Evolutionary conservation across 441 rosid genomes (phyloP), one percentile per base, ranked within the genome.

Genomic region (Hura crepitans): DNA sequence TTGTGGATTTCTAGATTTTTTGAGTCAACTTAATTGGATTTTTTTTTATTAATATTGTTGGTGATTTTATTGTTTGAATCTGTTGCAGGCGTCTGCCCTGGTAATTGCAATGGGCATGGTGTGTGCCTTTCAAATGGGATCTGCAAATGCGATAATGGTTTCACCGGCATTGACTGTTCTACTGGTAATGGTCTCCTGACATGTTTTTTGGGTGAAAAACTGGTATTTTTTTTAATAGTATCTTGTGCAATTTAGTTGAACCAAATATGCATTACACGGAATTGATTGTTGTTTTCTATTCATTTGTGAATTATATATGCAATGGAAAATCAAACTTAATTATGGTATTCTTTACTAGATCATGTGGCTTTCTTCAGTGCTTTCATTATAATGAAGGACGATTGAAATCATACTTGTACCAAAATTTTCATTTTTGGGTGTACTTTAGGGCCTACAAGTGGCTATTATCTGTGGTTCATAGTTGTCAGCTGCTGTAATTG

Each of bases 111-210:
- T 51, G 87, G 89, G 22, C 91, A 20, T 59, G 99, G 98, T 67
- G 85, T 81, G 79, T 96, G 99, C 84, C 89, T 86, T 39, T 61
- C 82, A 56, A 83, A 78, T 64, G 98, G 98, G 71, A 79, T 83
- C 25, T 96, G 99, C 76, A 78, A 72, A 75, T 96, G 99, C 71
- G 80, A 82, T 58, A 85, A 84, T 61, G 88, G 97, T 69, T 90
- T 72, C 78, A 85, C 97, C n/a, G 99, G 99, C 72, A 69, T 89
- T 2, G 99, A 94, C 82, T 94, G 99, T 78, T 87, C 97, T 60
- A 95, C 98, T 6, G 98, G 98, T 92, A 88, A 28, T 39, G 27
- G 31, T 55, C 37, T n/a, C 15, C 0, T 12, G 27, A 11, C 42
- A 14, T 3, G 47, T 70, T 64, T 43, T 51, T 6, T 7, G 55